Base-by-base conservation (phyloP, 345 rosid genomes). In the Salix viminalis region DNA sequence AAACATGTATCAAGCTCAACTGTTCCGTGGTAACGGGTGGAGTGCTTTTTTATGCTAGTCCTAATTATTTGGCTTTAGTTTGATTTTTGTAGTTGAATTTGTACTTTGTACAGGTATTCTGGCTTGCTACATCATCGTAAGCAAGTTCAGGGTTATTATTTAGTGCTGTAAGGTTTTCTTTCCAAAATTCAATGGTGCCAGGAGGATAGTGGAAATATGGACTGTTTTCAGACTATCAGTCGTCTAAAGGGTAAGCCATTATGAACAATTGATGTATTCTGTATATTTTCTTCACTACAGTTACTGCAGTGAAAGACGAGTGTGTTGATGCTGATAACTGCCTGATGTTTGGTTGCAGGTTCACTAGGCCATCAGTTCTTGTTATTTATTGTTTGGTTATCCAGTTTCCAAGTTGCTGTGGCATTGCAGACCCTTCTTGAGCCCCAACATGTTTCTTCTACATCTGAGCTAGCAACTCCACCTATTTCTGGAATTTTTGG, bases 401-500 rank as follows among this genome's bases (percentile, higher is more conserved):
- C 86, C 13, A 82, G 85, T 83, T 86, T 91, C 81, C 91, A 87
- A 82, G 93, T 91, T 87, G 88, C 84, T 83, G 79, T 75, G 73
- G 83, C 92, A 8, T 75, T 75, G 75, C 84, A 82, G 79, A 84
- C 75, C 56, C 39, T 78, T 48, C 60, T 83, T 72, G 83, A 84
- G 71, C 80, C 86, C 64, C 88, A 77, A 80, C 92, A 85, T 77
- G 77, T 80, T 60, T 84, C 90, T 19, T 81, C 93, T 4, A 76
- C 83, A 28, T 76, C 88, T 73, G 90, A 86, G 84, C 81, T 91
- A 58, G 92, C 94, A 61, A 85, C 85, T 78, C 92, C 98, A 65
- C 97, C 99, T 24, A 83, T 77, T 50, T 85, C 72, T 77, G 94
- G 85, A 79, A 80, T 87, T 76, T 88, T 93, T 81, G 93, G 91